A percentile compares a stretch with the other conserved stretches of the same genome.
These are phyloP conservation scores for Penicillium subrubescens DNA, from an alignment of 495 filamentous ascomycete genomes.

Conservation along the genomic window DNA sequence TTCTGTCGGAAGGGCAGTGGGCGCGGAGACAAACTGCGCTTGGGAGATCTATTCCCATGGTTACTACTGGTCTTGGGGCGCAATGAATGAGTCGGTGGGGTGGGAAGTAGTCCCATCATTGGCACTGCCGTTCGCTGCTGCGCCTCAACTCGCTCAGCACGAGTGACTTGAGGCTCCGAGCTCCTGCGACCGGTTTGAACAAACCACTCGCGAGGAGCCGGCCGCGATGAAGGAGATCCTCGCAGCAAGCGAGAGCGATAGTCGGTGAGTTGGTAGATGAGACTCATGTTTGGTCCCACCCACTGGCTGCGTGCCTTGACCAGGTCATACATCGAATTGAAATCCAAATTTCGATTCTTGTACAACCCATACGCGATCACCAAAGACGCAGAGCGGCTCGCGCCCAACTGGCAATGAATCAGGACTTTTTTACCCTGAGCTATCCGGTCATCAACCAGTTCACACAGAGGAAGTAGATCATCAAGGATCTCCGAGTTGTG, in stretches of 20 bases:
- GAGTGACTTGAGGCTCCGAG: conserved; percentile 40
- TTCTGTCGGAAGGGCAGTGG: conserved; percentile 47
- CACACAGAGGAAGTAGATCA: conserved; percentile 81
- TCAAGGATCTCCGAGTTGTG: conserved; percentile 95
- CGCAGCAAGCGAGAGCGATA: conserved; percentile 56
- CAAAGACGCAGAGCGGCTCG: conserved; percentile 93
- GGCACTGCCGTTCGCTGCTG: conserved; percentile 26
- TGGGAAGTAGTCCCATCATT: conserved; percentile 30
- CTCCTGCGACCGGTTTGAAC: conserved; percentile 28
- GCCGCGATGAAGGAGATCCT: conserved; percentile 44
- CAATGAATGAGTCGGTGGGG: conserved; percentile 31
- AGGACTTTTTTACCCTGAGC: conserved; percentile 82
- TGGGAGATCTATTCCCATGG: conserved; percentile 31
- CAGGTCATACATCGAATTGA: conserved; percentile 89
- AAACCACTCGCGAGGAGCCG: conserved; percentile 42
- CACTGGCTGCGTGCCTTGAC: conserved; percentile 89
- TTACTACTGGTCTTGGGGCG: conserved; percentile 36
- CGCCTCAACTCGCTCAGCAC: conserved; percentile 19
- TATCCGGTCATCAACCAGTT: conserved; percentile 79
- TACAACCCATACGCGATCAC: conserved; percentile 96
- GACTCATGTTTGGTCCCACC: conserved; percentile 98
- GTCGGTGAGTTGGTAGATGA: conserved; percentile 96
- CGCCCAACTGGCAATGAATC: conserved; percentile 93
- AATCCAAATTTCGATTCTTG: conserved; percentile 81
- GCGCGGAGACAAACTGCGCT: conserved; percentile 44